Percentiles rank a stretch among this genome's conserved stretches.
Conservation (phyloP, 495 filamentous ascomycete genomes). For the Penicillium manginii region DNA sequence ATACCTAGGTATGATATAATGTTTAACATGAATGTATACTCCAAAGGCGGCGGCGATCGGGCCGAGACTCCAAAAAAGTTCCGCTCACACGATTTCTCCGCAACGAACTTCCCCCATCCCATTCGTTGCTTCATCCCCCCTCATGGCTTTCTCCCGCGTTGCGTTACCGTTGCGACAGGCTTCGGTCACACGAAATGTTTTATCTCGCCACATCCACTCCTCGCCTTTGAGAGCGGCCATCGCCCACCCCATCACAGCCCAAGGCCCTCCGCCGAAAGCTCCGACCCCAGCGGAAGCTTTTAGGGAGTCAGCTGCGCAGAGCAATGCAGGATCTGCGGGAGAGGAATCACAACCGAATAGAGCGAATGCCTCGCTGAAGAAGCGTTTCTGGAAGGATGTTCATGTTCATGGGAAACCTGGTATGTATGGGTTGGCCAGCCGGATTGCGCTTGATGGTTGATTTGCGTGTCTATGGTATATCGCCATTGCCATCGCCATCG, state of each 20-base stretch:
- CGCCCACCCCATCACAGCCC: slow-evolving; percentile 71
- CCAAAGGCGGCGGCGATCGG: slow-evolving; percentile 15
- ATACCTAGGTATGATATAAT: no score
- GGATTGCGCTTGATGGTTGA: no score
- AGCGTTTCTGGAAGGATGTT: slow-evolving; percentile 86
- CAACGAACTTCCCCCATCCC: not conserved
- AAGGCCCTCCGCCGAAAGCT: slow-evolving; percentile 81
- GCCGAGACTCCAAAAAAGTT: slow-evolving; percentile 25
- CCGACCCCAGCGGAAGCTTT: slow-evolving; percentile 64
- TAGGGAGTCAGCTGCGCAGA: slow-evolving; percentile 44
- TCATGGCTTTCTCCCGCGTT: slow-evolving; percentile 26
- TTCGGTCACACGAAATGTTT: slow-evolving; percentile 19
- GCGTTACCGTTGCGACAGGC: slow-evolving; percentile 24
- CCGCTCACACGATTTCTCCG: slow-evolving; percentile 7
- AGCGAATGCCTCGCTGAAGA: slow-evolving; percentile 55
- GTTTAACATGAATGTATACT: no score
- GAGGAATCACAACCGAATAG: slow-evolving; percentile 41
- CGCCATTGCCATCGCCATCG: no score
- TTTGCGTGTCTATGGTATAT: no score
- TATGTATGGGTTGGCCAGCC: no score
- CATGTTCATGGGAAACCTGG: slow-evolving; percentile 56
- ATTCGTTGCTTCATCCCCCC: no score
- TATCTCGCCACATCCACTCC: slow-evolving; percentile 54
- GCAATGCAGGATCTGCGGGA: slow-evolving; percentile 52
- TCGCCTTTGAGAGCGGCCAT: slow-evolving; percentile 54